These are phyloP conservation scores for Inga laurina DNA, from an alignment of 306 rosid genomes.

Conservation along the genomic window DNA sequence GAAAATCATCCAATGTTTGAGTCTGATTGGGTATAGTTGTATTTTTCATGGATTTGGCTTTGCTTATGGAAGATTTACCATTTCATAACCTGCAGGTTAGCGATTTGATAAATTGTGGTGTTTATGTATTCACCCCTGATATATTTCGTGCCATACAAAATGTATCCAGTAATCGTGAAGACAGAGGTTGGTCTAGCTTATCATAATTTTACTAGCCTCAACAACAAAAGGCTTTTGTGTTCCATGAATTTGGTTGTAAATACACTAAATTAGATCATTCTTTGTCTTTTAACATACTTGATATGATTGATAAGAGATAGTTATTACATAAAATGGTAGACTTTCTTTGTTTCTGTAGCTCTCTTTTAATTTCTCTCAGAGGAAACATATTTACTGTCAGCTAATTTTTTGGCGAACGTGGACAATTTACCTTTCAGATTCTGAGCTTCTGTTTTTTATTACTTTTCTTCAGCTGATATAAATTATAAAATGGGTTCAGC, in stretches of 20 bases:
- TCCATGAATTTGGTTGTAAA: conserved; percentile 14
- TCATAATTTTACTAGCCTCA: not conserved
- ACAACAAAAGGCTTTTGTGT: not conserved
- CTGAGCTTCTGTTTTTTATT: not conserved
- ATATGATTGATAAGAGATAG: not conserved
- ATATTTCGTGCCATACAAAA: conserved; percentile 56
- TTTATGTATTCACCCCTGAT: conserved; percentile 59
- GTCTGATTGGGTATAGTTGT: not conserved
- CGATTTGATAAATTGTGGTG: conserved; percentile 73
- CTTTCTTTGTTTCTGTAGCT: not conserved
- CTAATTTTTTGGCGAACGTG: not conserved
- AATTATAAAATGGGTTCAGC: not conserved
- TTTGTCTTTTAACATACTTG: not conserved
- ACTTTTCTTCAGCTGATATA: not conserved
- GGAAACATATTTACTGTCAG: not conserved
- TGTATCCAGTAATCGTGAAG: conserved; percentile 56
- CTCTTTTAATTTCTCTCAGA: not conserved
- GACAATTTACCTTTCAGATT: not conserved
- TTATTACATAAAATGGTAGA: not conserved
- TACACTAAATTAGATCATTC: not conserved
- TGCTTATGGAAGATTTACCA: conserved; percentile 26
- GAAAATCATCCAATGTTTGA: not conserved
- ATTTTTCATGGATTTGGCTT: conserved; percentile 18
- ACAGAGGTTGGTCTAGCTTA: conserved; percentile 47
- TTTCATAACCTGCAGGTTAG: conserved; percentile 52